Conservation (phyloP, 2,329 filamentous ascomycete genomes). For the Fusarium newnesense region DNA sequence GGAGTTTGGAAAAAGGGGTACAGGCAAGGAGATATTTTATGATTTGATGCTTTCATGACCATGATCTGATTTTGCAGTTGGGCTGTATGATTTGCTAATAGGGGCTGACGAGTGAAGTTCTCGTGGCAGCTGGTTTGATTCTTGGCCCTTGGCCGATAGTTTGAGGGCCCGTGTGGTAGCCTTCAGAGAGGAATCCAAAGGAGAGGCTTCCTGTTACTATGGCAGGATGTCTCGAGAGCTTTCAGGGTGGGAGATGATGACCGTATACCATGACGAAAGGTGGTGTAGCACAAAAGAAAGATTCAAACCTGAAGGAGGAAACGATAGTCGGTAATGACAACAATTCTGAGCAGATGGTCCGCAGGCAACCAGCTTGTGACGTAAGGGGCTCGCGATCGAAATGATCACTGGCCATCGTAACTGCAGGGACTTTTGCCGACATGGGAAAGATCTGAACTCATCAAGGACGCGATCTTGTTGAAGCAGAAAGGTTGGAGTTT, state of each 20-base stretch:
- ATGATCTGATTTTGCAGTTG: neutral
- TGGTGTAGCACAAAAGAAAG: neutral
- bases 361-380: too few species aligned
- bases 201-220: neutral
- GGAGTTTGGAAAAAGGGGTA: neutral
- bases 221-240: too few species aligned
- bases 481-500: neutral
- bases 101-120: neutral
- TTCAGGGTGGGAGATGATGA: too few species aligned
- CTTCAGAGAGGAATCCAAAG: too few species aligned
- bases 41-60: slow-evolving; percentile 30
- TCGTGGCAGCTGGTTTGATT: neutral
- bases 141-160: neutral
- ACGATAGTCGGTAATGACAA: too few species aligned
- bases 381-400: neutral
- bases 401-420: neutral
- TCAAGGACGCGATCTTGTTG: too few species aligned
- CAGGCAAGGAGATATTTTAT: slow-evolving; percentile 2
- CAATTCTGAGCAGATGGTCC: neutral
- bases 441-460: neutral
- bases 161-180: too few species aligned
- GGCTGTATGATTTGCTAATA: neutral
- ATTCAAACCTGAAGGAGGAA: neutral
- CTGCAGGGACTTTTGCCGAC: neutral
- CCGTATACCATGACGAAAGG: neutral